Base-by-base conservation (phyloP, 176 grass and related monocot genomes). In the maize (Zea mays) region DNA sequence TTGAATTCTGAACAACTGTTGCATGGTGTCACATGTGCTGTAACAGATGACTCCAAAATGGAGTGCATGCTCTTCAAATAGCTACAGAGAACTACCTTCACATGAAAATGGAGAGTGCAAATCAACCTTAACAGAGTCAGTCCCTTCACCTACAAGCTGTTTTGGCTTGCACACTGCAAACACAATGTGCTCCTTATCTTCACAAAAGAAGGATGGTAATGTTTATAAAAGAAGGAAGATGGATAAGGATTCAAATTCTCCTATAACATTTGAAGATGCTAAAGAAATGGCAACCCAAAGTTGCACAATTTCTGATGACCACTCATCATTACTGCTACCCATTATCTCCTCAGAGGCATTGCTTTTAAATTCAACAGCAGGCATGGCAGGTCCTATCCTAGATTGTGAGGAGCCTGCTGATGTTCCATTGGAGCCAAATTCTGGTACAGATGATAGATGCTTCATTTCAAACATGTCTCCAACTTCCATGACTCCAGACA, bases 171-270 rank as follows among this genome's bases (percentile, higher is more conserved):
- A 64, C n/a, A 55, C 37, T 73, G 33, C 34, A 10, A 82, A 79
- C 78, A 78, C 59, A 84, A 86, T 86, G 70, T 86, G 83, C 71
- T 76, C 86, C 27, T 74, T 83, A 79, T 89, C 84, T 74, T 35
- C 79, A 55, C 77, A 57, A 78, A 90, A 85, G 70, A 86, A 77
- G 81, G 84, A 85, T 79, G 73, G 50, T 8, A 78, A 85, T 82
- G 84, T 90, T 55, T 90, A 90, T 69, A 90, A 90, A 76, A 77
- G 87, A 62, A 81, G 84, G 79, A 93, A 87, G 87, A 57, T 87
- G 78, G 84, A 85, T 44, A 77, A 84, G 69, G 85, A 89, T 78
- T 76, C 52, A 76, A 83, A 77, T 92, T 65, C 83, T 10, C 45
- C 77, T 74, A 5, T 76, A 81, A 69, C 72, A 77, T 57, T 21